These are phyloP conservation scores for Leccinum imitatum DNA, from an alignment of 768 basidiomycete species.

Conservation along the genomic window DNA sequence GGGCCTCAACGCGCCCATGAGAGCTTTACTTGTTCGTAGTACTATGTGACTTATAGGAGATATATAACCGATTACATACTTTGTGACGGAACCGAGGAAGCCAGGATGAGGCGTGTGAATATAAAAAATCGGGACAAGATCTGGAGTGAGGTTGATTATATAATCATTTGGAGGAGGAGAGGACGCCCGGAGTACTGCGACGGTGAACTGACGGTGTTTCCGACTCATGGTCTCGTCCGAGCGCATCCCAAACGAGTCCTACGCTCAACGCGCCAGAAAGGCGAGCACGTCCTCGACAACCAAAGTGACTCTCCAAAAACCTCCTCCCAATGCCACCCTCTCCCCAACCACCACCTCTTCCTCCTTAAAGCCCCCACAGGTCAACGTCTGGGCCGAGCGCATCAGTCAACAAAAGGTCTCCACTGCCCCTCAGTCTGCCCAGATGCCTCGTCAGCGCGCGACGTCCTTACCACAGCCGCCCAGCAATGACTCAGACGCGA, in stretches of 20 bases:
- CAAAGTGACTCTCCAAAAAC: background rate
- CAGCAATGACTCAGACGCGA: slow-evolving; percentile 14
- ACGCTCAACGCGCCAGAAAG: slow-evolving; percentile 55
- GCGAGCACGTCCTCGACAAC: slow-evolving; percentile 25
- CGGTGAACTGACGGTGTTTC: slow-evolving; percentile 22
- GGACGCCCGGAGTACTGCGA: slow-evolving; percentile 21
- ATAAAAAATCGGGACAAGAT: slow-evolving; percentile 18
- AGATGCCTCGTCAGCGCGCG: slow-evolving; percentile 15
- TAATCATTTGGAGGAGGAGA: slow-evolving; percentile 11
- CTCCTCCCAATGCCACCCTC: background rate
- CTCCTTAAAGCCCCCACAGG: slow-evolving; percentile 22
- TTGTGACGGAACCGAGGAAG: background rate
- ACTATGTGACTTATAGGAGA: background rate
- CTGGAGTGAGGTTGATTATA: slow-evolving; percentile 15
- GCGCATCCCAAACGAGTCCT: slow-evolving; percentile 49
- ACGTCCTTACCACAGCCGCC: slow-evolving; percentile 10
- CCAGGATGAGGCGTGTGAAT: slow-evolving; percentile 5
- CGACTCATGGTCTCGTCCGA: slow-evolving; percentile 33
- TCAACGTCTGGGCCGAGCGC: slow-evolving; percentile 45
- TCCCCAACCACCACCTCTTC: slow-evolving; percentile 1
- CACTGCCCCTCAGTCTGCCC: slow-evolving; percentile 16
- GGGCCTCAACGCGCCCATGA: slow-evolving; percentile 40
- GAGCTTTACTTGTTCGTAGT: background rate
- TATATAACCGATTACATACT: background rate
- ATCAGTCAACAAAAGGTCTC: slow-evolving; percentile 40